These are phyloP conservation scores for Fusarium globosum DNA, from an alignment of 2,329 filamentous ascomycete species.

Conservation along the genomic window DNA sequence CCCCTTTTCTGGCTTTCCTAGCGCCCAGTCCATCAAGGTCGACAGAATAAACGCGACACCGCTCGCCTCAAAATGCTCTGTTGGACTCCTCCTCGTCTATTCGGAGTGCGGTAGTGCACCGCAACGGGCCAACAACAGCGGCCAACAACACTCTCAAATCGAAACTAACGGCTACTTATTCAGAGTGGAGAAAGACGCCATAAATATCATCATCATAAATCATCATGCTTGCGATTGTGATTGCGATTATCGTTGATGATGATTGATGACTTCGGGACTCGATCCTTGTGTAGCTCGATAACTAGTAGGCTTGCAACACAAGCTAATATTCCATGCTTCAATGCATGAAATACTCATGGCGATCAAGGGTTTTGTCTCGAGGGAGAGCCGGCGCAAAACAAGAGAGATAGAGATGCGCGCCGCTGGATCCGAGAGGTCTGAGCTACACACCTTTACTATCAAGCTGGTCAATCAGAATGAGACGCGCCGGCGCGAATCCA, in stretches of 20 bases:
- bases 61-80: not conserved
- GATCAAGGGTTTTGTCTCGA: slow-evolving; percentile 12
- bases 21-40: slow-evolving; percentile 5
- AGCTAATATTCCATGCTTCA: slow-evolving; percentile 2
- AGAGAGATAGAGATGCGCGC: slow-evolving; percentile 31
- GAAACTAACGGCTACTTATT: slow-evolving; percentile 29
- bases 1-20: slow-evolving; percentile 5
- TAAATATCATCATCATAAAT: slow-evolving; percentile 37
- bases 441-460: slow-evolving; percentile 25
- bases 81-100: slow-evolving; percentile 18
- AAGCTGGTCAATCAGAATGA: slow-evolving; percentile 27
- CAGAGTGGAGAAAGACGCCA: slow-evolving; percentile 32
- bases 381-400: slow-evolving; percentile 17
- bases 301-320: not conserved
- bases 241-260: slow-evolving; percentile 28
- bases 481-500: slow-evolving; percentile 31
- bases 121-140: slow-evolving; percentile 13
- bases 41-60: slow-evolving; percentile 28
- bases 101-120: slow-evolving; percentile 40
- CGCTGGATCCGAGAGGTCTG: slow-evolving; percentile 30
- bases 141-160: slow-evolving; percentile 22
- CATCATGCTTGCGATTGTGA: slow-evolving; percentile 29
- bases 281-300: slow-evolving; percentile 12
- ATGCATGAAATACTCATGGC: slow-evolving; percentile 17
- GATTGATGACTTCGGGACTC: slow-evolving; percentile 20